Evolutionary conservation across 495 filamentous ascomycete species (phyloP).

Genomic region (Cercophora samala): DNA sequence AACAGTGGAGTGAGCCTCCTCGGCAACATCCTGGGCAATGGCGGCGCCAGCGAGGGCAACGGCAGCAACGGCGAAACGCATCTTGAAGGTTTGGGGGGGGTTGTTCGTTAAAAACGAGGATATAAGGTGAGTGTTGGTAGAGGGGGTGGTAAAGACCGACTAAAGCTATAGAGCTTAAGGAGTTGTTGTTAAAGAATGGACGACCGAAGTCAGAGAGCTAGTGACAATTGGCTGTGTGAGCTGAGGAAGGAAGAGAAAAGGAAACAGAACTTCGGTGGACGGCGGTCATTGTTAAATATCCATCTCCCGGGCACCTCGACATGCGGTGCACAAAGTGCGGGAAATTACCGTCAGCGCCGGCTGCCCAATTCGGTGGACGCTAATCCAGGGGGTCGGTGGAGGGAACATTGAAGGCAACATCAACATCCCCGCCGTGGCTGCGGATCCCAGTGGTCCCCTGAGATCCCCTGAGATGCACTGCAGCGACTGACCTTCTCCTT

Average conservation of each 20-base stretch:
- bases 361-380: constrained; percentile 26
- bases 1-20: constrained; percentile 41
- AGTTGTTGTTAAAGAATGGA: constrained; percentile 54
- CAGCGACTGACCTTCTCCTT: constrained; percentile 3
- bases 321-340: constrained; percentile 19
- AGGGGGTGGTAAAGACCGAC: constrained; percentile 41
- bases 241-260: constrained; percentile 42
- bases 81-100: constrained; percentile 47
- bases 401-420: constrained; percentile 19
- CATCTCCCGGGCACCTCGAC: constrained; percentile 4
- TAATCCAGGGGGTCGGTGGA: constrained; percentile 38
- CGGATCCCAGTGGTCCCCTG: constrained; percentile 13
- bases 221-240: constrained; percentile 49
- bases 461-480: neutral
- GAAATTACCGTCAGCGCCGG: constrained; percentile 34
- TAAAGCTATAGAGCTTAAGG: constrained; percentile 44
- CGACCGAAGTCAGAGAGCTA: constrained; percentile 56
- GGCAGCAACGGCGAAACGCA: constrained; percentile 50
- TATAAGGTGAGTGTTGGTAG: constrained; percentile 27
- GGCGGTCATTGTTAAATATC: constrained; percentile 33
- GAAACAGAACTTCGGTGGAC: constrained; percentile 27
- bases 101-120: constrained; percentile 38
- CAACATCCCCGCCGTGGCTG: constrained; percentile 23
- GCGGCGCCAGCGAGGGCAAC: constrained; percentile 51
- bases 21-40: constrained; percentile 23